Evolutionary conservation across 2,329 filamentous ascomycete species (phyloP), one percentile per base, ranked within the genome.

Genomic region (Neonectria ditissima): DNA sequence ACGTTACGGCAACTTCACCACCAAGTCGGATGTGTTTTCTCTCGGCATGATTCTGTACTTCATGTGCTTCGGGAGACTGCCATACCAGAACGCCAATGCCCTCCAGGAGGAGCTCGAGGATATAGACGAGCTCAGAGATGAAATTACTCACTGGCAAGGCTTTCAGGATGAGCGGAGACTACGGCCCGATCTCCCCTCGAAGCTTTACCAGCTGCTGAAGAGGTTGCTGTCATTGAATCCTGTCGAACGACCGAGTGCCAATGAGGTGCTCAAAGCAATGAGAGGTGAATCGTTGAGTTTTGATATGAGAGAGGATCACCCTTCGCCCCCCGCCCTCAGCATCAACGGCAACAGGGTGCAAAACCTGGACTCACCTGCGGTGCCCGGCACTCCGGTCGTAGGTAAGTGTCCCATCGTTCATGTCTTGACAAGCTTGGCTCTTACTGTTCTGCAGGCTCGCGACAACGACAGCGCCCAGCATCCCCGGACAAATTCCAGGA

Each of bases 11-110:
- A 97, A 98, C 75, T 99, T 99, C 74, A 97, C 94, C 0, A 94
- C 93, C 26, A 99, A 98, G 75, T 97, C 94, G 0, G 96, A 99
- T 74, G 92, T 99, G n/a, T 99, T 99, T 78, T 97, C 94, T 1
- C 83, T 99, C 0, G 96, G 96, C 52, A 97, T 99, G 95, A 98
- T 98, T 59, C 85, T 99, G 4, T 97, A 98, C 78, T 99, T 99
- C 75, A 91, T 99, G 85, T 99, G 96, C 77, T 99, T 99, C 76
- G 93, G 91, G 1, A 87, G 91, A 50, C 84, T 99, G 11, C 96
- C 96, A 0, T 99, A 98, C 75, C 84, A 81, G 24, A 92, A 91
- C 70, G 93, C 94, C 55, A 95, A 98, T 75, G 86, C 91, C 4
- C 84, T 97, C 22, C 89, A 97, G 63, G 95, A 98, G 77, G 95